Percentiles rank a stretch among this genome's conserved stretches.
Conservation (phyloP, 352 stramenopile species). For the Elongisporangium anandrum region DNA sequence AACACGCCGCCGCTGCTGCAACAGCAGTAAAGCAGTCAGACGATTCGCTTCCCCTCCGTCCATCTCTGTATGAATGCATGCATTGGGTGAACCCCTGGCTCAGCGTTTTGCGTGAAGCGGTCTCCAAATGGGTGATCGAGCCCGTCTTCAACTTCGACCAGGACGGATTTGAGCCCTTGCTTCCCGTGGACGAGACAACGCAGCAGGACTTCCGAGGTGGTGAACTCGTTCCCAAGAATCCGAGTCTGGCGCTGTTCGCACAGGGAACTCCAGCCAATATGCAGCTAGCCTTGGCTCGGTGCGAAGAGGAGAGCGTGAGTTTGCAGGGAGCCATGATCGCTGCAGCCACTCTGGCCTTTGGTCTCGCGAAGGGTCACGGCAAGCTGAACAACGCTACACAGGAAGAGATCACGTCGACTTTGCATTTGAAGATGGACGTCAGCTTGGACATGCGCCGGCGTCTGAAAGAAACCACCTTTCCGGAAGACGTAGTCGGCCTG, state of each 20-base stretch:
- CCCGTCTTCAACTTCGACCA: constrained; percentile 59
- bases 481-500: constrained; percentile 31
- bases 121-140: constrained; percentile 63
- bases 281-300: constrained; percentile 26
- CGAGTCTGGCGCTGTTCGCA: constrained; percentile 43
- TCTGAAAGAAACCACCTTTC: constrained; percentile 9
- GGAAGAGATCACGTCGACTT: constrained; percentile 2
- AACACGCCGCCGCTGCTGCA: constrained; percentile 3
- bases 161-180: constrained; percentile 30
- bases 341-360: constrained; percentile 39
- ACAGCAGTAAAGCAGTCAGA: neutral
- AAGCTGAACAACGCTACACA: constrained; percentile 14
- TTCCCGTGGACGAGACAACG: constrained; percentile 28
- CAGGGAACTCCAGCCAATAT: constrained; percentile 37
- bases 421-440: constrained; percentile 51
- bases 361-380: constrained; percentile 25
- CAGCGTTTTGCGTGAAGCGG: constrained; percentile 41
- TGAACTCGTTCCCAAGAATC: constrained; percentile 25
- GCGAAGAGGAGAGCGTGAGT: constrained; percentile 30
- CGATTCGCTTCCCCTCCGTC: constrained; percentile 23
- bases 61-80: constrained; percentile 54
- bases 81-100: constrained; percentile 50
- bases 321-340: constrained; percentile 43
- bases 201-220: constrained; percentile 38
- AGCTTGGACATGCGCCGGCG: constrained; percentile 36